Base-by-base conservation (phyloP, 176 grass and related monocot genomes). In the Saccharum officinarum region DNA sequence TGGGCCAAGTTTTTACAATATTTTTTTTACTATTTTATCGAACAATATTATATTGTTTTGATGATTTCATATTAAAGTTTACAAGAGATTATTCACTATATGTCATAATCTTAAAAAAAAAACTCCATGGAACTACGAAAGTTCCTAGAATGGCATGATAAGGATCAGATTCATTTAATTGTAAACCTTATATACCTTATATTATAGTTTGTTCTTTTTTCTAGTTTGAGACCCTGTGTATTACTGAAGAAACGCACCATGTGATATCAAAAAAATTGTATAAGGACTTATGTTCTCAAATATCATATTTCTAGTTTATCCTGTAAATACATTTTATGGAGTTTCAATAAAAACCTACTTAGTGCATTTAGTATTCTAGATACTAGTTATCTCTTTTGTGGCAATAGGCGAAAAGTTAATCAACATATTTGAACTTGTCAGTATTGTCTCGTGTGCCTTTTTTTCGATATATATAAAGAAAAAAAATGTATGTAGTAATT, bases 61-160 rank as follows among this genome's bases (percentile, higher is more conserved):
- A 49, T 81, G 63, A 76, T 76, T 81, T 63, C 30, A 33, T 49
- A 63, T 64, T 50, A 25, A 39, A 86, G 28, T 39, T 72, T 86
- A 15, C 5, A 18, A 50, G 31, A 62, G 30, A 28, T 26, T 70
- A 79, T 62, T 38, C 15, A 76, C 12, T 69, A 6, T 33, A 39
- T 47, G 55, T 75, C 41, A 40, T 16, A 59, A 67, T 37, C 8
- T 38, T 52, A 2, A 38, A 10, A 73, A 75, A 36, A 36, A 17
- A 31, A 61, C n/a, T 23, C 13, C 10, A 3, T 77, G 50, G 39
- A 17, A 37, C 52, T 36, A 61, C 6, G 13, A 23, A n/a, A 45
- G 5, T 46, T 17, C 9, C 8, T 31, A 34, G 55, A 64, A 66
- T 67, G 54, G 34, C 66, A 87, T 42, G 20, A n/a, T 47, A 41